Base-by-base conservation (phyloP, 495 filamentous ascomycete genomes). In the Evansstolkia leycettana region DNA sequence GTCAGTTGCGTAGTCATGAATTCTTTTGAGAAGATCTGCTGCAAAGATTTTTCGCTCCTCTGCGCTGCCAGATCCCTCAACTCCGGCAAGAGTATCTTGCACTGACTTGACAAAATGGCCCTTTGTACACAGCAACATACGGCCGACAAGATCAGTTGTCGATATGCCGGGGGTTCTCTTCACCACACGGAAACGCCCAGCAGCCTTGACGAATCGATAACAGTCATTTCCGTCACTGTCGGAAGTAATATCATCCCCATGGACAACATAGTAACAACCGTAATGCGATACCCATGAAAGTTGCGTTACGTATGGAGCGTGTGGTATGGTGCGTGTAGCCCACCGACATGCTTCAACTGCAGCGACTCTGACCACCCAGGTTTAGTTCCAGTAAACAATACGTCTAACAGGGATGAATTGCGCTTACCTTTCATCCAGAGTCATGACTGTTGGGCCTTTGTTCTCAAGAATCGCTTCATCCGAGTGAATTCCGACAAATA, bases 401-500 rank as follows among this genome's bases (percentile, higher is more conserved):
- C 13, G 9, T 11, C 5, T 5, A 10, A 30, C 12, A 26, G 26
- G 16, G 24, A 18, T 17, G 7, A 33, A 7, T 15, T n/a, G 32
- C 34, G 58, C 64, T 40, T 43, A 84, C 76, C 90, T 82, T 67
- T 99, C 90, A 36, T 76, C 62, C 36, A 95, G 66, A 31, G 73
- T 85, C 90, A 99, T 99, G 34, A 99, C 90, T 3, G 89, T 94
- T 2, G 92, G 92, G 5, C 90, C 90, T 60, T 99, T 99, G 62
- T 99, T 92, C 38, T 84, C 83, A 28, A 92, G 67, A 50, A 99
- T 99, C 9, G 80, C 82, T 54, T 94, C 79, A 55, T 99, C 90
- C 10, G 84, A 90, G 57, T 99, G 90, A 33, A 96, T 76, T 19
- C 90, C 90, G 31, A 94, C 88, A 42, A 80, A 69, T 17, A 99